Percentiles rank a stretch among this genome's conserved stretches.
Evolutionary conservation across 257 asterid species (phyloP).

Genomic region (Fraxinus pennsylvanica): DNA sequence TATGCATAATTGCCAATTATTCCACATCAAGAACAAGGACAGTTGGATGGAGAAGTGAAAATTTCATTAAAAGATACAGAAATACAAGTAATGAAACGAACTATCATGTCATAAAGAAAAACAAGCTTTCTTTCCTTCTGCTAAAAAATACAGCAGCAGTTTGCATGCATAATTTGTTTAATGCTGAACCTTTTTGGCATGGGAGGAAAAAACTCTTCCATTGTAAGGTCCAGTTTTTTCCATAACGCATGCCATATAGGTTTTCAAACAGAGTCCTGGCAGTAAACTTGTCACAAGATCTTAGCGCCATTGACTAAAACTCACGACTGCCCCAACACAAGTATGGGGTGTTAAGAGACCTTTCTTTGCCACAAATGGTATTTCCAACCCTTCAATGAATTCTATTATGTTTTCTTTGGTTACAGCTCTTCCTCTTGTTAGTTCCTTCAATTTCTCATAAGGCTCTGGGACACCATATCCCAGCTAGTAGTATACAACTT

Average conservation of each 20-base stretch:
- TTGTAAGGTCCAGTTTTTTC: no score
- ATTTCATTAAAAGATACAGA: neutral
- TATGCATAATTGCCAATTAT: neutral
- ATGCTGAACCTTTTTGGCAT: neutral
- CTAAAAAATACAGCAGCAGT: no score
- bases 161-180: no score
- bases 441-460: slow-evolving; percentile 51
- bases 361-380: slow-evolving; percentile 43
- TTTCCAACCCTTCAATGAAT: slow-evolving; percentile 41
- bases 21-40: neutral
- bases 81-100: neutral
- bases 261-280: neutral
- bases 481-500: neutral
- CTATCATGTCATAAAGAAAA: no score
- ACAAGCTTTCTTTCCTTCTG: no score
- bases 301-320: slow-evolving; percentile 26
- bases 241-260: neutral
- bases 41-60: neutral
- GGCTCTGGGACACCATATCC: slow-evolving; percentile 53
- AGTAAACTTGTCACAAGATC: neutral
- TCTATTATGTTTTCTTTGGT: slow-evolving; percentile 44
- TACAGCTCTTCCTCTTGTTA: slow-evolving; percentile 52
- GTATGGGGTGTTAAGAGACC: slow-evolving; percentile 44
- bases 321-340: slow-evolving; percentile 39
- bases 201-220: neutral